Evolutionary conservation across 2,329 filamentous ascomycete species (phyloP), one percentile per base, ranked within the genome.

Genomic region (Sordariomycetes sp.): DNA sequence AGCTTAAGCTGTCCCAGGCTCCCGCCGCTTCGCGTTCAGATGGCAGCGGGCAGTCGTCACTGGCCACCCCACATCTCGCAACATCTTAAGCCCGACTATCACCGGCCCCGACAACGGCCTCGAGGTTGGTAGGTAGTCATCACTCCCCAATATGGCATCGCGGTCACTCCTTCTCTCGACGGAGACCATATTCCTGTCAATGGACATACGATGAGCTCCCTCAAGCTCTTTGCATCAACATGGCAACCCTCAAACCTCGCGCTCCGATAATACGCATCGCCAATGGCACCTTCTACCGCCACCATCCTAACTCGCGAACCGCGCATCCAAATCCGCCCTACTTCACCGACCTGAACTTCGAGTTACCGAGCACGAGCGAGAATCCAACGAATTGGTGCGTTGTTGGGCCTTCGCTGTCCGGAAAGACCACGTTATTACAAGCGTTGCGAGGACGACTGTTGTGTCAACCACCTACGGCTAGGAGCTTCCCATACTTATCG

Each of bases 401-500:
- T 25, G 68, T 96, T 18, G 87, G 86, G 0, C 78, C 86, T 1
- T 87, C 83, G 0, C 73, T 82, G 2, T 73, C 79, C 2, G 84
- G 84, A 1, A 85, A 90, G 53, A 93, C 87, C 1, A 82, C 82
- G 0, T 79, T 98, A 37, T 68, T 96, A 4, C 75, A 94, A 39
- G 64, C 90, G 15, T 64, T 96, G 8, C 70, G 79, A 21, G 90
- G 88, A 8, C 72, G 81, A 38, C 70, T 88, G 44, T 62, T 94
- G 21, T 83, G 78, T 51, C 63, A 83, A 6, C 90, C 90, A 5
- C 81, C 87, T 0, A 71, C 66, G 4, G 81, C 85, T 2, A 73
- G 88, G 30, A 76, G 78, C 6, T 95, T 79, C 51, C 92, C 92
- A 0, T 84, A 82, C 51, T 70, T 96, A 3, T 71, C 80, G 11